Conservation (phyloP, 805 yeast species). For the Clavispora fructus region DNA sequence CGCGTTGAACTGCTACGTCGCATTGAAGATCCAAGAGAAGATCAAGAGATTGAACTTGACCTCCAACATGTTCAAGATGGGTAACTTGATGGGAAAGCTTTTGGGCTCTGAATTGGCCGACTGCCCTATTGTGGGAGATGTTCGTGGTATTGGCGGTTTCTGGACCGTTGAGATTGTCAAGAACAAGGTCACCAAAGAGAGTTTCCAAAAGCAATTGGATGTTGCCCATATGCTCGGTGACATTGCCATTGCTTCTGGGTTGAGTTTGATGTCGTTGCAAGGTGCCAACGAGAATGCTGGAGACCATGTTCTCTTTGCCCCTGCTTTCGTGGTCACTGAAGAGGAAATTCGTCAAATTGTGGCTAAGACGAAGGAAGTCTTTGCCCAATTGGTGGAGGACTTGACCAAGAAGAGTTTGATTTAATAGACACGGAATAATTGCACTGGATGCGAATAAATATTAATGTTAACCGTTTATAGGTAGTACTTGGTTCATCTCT, state of each 20-base stretch:
- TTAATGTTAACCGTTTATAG: not conserved
- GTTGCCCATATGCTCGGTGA: conserved; percentile 31
- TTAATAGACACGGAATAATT: not conserved
- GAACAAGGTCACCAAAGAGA: conserved; percentile 45
- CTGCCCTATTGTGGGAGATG: conserved; percentile 42
- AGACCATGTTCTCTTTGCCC: conserved; percentile 43
- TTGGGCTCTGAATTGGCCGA: conserved; percentile 13
- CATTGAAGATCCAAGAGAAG: conserved; percentile 22
- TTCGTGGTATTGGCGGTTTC: conserved; percentile 60
- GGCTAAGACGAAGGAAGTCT: conserved; percentile 29
- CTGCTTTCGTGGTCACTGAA: conserved; percentile 38
- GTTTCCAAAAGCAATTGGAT: conserved; percentile 33
- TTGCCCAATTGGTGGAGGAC: conserved; percentile 27
- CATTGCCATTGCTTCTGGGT: conserved; percentile 35
- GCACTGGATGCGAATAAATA: conserved; percentile 19
- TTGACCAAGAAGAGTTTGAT: conserved; percentile 9
- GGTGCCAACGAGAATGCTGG: conserved; percentile 39
- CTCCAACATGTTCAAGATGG: conserved; percentile 37
- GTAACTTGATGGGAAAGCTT: conserved; percentile 37
- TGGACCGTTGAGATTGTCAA: conserved; percentile 53
- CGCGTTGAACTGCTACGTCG: conserved; percentile 25
- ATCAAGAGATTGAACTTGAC: conserved; percentile 31
- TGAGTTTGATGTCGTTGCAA: conserved; percentile 40
- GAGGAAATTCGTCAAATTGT: conserved; percentile 38
- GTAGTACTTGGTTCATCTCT: not conserved